These are phyloP conservation scores for Mortierella hygrophila DNA, from an alignment of 192 early-diverging fungal species.

Conservation along the genomic window DNA sequence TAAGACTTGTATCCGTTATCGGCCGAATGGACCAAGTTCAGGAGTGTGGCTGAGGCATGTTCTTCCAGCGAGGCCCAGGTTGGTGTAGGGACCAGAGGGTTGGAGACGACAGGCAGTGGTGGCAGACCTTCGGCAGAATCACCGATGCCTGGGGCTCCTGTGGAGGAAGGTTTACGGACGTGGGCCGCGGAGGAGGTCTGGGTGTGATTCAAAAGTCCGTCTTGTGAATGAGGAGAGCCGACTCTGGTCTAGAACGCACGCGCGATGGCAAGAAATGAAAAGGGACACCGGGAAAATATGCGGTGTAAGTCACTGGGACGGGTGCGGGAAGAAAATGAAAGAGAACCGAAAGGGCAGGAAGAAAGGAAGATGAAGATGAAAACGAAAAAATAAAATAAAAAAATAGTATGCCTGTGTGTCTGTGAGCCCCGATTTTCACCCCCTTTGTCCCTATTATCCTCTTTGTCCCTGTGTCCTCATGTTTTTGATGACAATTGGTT, in stretches of 20 bases:
- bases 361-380: background rate
- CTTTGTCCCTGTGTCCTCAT: background rate
- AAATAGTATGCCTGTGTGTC: background rate
- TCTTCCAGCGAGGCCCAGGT: conserved; percentile 38
- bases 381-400: background rate
- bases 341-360: background rate
- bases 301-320: background rate
- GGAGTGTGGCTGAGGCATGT: conserved; percentile 16
- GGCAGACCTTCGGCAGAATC: conserved; percentile 25
- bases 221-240: conserved; percentile 30
- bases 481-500: background rate
- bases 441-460: background rate
- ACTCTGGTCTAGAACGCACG: conserved; percentile 24
- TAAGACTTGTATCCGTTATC: conserved; percentile 38
- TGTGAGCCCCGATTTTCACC: conserved; percentile 1
- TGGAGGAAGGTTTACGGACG: conserved; percentile 32
- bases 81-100: conserved; percentile 40
- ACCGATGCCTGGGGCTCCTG: background rate
- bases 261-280: conserved; percentile 2
- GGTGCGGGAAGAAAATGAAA: conserved; percentile 4
- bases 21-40: conserved; percentile 33
- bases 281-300: background rate
- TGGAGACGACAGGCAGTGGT: conserved; percentile 25
- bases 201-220: background rate
- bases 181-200: background rate